Conservation (phyloP, 495 filamentous ascomycete species). For the Hypomontagnella submonticulosa region DNA sequence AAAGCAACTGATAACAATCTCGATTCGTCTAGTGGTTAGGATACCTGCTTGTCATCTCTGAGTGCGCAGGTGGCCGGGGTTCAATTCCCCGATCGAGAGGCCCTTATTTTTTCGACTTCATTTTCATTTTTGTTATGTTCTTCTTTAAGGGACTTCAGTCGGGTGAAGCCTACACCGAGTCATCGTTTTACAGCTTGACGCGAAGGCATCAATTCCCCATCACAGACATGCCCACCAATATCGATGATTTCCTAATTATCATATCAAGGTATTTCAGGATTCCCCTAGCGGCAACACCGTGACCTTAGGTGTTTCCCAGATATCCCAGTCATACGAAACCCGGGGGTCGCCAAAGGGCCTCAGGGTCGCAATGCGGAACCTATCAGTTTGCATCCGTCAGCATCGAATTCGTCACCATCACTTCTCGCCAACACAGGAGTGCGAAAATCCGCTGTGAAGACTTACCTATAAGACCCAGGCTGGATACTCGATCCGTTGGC, state of each 20-base stretch:
- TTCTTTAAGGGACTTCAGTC: not conserved
- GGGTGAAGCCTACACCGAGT: too few relatives aligned
- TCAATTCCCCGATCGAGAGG: slow-evolving; percentile 56
- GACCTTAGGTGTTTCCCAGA: slow-evolving; percentile 33
- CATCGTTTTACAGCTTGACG: too few relatives aligned
- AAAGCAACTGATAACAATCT: not conserved
- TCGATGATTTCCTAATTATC: not conserved
- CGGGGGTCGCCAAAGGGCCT: slow-evolving; percentile 36
- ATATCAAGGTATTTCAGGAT: not conserved
- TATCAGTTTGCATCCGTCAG: not conserved
- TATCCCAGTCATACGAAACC: slow-evolving; percentile 32
- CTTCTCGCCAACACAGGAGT: too few relatives aligned
- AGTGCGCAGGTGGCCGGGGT: slow-evolving; percentile 53
- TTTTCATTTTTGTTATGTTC: slow-evolving; percentile 1
- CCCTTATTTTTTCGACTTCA: not conserved
- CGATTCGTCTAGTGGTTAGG: slow-evolving; percentile 42
- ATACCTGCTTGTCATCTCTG: slow-evolving; percentile 38
- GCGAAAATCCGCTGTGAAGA: not conserved
- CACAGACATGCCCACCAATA: too few relatives aligned
- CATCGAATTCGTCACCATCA: too few relatives aligned
- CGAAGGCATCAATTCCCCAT: too few relatives aligned
- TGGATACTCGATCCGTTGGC: slow-evolving; percentile 42
- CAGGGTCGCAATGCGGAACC: slow-evolving; percentile 34
- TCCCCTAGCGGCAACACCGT: slow-evolving; percentile 17
- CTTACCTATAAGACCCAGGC: slow-evolving; percentile 43